phyloP scores from a whole-genome alignment of 1,139 yeast genomes.

The Yamadazyma dendronema region DNA sequence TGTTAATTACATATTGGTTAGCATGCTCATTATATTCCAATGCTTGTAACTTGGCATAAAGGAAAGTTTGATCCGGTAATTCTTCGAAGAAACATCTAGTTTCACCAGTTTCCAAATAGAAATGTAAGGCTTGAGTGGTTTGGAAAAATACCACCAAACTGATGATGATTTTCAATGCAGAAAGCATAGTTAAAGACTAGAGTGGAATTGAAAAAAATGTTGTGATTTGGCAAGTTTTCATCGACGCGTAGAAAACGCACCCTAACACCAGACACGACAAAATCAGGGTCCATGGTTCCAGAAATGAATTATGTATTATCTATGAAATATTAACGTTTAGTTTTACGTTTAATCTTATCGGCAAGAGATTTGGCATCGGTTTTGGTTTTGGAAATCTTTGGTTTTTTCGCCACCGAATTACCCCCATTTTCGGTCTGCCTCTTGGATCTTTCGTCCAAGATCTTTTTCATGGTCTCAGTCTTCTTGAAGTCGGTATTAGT shows the following conservation, averaged over 20 bases:
- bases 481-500: constrained; percentile 84
- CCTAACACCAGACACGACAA: neutral
- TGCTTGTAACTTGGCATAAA: constrained; percentile 47
- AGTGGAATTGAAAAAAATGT: neutral
- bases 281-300: no score
- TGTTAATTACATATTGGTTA: constrained; percentile 29
- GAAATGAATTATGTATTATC: no score
- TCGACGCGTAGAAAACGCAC: neutral
- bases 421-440: constrained; percentile 28
- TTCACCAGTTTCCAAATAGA: constrained; percentile 46
- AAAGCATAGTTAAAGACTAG: constrained; percentile 5
- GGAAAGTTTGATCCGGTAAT: constrained; percentile 40
- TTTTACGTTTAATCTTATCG: constrained; percentile 21
- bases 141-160: constrained; percentile 17
- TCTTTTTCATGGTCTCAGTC: constrained; percentile 82
- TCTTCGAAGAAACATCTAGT: constrained; percentile 48
- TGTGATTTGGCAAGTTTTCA: constrained; percentile 3
- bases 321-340: neutral
- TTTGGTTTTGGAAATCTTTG: constrained; percentile 3
- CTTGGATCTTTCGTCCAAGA: constrained; percentile 70
- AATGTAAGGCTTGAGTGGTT: constrained; percentile 37
- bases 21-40: constrained; percentile 33
- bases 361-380: constrained; percentile 1
- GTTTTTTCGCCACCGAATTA: constrained; percentile 9
- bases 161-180: constrained; percentile 11